Base-by-base conservation (phyloP, 2,329 filamentous ascomycete genomes). In the Sphaceloma murrayae region DNA sequence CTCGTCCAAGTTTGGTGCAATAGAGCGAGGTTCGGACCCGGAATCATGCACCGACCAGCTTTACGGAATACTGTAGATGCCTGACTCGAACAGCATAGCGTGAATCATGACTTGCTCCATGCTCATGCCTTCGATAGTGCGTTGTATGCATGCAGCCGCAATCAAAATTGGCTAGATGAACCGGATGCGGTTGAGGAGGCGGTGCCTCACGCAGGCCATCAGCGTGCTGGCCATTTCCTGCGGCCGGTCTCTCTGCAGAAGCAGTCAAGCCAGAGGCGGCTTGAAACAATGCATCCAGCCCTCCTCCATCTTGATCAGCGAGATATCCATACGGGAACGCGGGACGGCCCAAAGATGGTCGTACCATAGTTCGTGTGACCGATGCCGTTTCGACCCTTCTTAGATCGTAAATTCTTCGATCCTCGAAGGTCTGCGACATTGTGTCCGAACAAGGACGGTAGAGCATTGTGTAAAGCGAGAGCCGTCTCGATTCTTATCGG, bases 301-400 rank as follows among this genome's bases (percentile, higher is more conserved):
- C 22, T 40, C 6, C 13, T 16, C 36, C 36, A 17, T 29, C 22
- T 19, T 40, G 36, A 40, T 40, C 36, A 26, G 18, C 36, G 16
- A 26, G 36, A 22, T 40, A 16, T 29, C 24, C 36, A 10, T 30
- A 19, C 36, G 36, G 36, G 24, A 30, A 40, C 14, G 19, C 22
- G 36, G n/a, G 36, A 40, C 30, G 36, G 22, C 27, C 36, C 36
- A 40, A 16, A 27, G 36, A 40, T 40, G 36, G 34, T 4, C 24
- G 34, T 19, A 27, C 24, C 7, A 27, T 11, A 7, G 36, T 27
- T 30, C 24, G 36, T 29, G 22, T 26, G 9, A 29, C 36, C 19
- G 36, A 40, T 29, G 22, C 36, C 27, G n/a, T n/a, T n/a, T n/a
- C n/a, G n/a, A 29, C n/a, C 24, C 9, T 17, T 40, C 10, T 14